Conservation (phyloP, 306 rosid species). For the Hippophae tibetana region DNA sequence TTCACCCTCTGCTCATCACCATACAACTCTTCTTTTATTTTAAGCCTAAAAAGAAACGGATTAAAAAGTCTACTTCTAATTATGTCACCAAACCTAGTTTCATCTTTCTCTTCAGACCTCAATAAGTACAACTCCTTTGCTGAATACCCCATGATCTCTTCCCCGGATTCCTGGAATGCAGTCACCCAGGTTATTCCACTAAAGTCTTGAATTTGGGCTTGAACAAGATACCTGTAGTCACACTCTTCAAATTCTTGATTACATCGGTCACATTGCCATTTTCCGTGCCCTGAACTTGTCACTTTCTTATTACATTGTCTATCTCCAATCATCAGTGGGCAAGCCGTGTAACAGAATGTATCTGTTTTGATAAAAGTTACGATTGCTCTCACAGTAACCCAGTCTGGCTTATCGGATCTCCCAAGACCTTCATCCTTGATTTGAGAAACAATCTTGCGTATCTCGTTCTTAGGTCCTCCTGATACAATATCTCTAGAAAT, state of each 20-base stretch:
- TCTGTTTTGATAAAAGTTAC: constrained; percentile 82
- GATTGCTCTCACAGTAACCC: constrained; percentile 76
- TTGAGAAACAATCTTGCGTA: constrained; percentile 84
- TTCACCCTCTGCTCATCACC: constrained; percentile 89
- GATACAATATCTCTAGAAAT: constrained; percentile 63
- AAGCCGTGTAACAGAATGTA: constrained; percentile 85
- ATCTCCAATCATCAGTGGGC: constrained; percentile 92
- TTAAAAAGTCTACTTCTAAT: constrained; percentile 56
- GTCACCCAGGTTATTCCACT: constrained; percentile 94
- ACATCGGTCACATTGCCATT: constrained; percentile 91
- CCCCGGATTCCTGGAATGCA: constrained; percentile 91
- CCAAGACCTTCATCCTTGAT: constrained; percentile 95
- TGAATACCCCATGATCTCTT: constrained; percentile 70
- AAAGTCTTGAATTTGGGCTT: constrained; percentile 82
- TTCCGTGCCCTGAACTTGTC: constrained; percentile 44
- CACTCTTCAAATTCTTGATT: constrained; percentile 90
- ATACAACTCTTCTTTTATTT: constrained; percentile 76
- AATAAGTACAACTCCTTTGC: constrained; percentile 71
- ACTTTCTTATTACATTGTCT: constrained; percentile 88
- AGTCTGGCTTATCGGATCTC: constrained; percentile 87
- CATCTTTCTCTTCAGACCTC: constrained; percentile 71
- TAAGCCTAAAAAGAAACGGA: constrained; percentile 61
- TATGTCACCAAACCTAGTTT: constrained; percentile 49
- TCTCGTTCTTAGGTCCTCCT: constrained; percentile 65
- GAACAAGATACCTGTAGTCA: constrained; percentile 88